Base-by-base conservation (phyloP, 306 rosid genomes). In the Fragaria nilgerrensis region DNA sequence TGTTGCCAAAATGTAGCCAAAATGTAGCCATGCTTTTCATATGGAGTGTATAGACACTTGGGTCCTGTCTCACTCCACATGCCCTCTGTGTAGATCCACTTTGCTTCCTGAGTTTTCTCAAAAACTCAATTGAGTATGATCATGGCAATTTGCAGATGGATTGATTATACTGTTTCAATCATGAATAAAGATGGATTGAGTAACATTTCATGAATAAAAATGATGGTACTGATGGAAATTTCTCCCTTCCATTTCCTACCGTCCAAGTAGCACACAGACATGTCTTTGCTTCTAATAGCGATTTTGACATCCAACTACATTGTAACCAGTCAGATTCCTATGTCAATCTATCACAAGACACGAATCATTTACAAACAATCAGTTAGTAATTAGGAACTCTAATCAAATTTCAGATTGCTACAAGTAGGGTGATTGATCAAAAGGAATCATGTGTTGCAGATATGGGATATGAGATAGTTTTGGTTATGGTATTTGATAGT, bases 11-110 rank as follows among this genome's bases (percentile, higher is more conserved):
- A 88, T 96, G n/a, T n/a, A n/a, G n/a, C n/a, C n/a, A n/a, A n/a
- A n/a, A n/a, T n/a, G 99, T 53, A 91, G 97, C 83, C 99, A 96
- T 75, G 98, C 97, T 17, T 96, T 96, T 81, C 99, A 96, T 86
- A 85, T 84, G 85, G 96, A 91, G 64, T 95, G 97, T 61, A 95
- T 95, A 53, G 99, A 95, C 59, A 93, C 97, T 0, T 96, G 99
- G 99, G 96, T 96, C 23, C 77, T 96, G 79, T 96, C 98, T 43
- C 98, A 96, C 77, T 96, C 97, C 61, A 96, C 97, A 71, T 96
- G 99, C 79, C 99, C 99, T 74, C 81, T 96, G 39, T 96, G 99
- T 74, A 82, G 99, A 90, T 90, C 89, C 22, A 81, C 71, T 77
- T 83, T 96, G 82, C 85, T 92, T 7, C 94, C 91, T 36, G 97